Evolutionary conservation across 805 yeast genomes (phyloP).

Genomic region (Saturnispora sekii): DNA sequence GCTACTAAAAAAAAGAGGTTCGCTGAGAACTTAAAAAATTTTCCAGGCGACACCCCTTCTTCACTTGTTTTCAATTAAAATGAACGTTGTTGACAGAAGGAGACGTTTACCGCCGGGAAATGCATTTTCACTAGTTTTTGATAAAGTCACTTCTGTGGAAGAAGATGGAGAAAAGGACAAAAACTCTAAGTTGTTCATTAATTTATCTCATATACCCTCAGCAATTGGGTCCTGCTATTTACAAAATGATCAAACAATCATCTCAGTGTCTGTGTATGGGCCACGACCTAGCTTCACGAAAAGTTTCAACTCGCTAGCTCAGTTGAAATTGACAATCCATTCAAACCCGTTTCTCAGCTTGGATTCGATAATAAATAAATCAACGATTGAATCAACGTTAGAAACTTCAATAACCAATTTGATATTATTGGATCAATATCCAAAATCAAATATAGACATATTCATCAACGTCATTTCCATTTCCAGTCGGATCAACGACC

Average conservation of each 20-base stretch:
- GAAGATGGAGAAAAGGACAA: constrained; percentile 6
- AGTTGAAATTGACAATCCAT: constrained; percentile 18
- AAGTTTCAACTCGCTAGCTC: constrained; percentile 26
- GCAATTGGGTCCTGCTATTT: constrained; percentile 67
- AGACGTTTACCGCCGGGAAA: constrained; percentile 76
- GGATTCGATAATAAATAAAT: constrained; percentile 21
- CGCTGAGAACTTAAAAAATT: background rate
- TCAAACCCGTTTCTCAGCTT: constrained; percentile 16
- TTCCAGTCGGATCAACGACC: constrained; percentile 25
- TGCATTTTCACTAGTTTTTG: constrained; percentile 43
- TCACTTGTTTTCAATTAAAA: constrained; percentile 8
- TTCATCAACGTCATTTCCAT: constrained; percentile 58
- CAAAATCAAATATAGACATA: constrained; percentile 81
- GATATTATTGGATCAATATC: constrained; percentile 61
- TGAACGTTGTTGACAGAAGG: constrained; percentile 59
- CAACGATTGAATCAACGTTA: constrained; percentile 26
- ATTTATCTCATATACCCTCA: constrained; percentile 53
- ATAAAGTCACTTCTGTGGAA: constrained; percentile 9
- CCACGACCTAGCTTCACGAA: constrained; percentile 59
- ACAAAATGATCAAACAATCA: constrained; percentile 52
- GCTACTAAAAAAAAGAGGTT: too few species aligned
- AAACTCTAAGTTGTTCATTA: constrained; percentile 35
- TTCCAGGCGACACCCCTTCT: background rate
- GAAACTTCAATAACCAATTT: constrained; percentile 34
- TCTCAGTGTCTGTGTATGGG: constrained; percentile 72